A percentile compares a stretch with the other conserved stretches of the same genome.
These are phyloP conservation scores for Xylariaceae sp. DNA, from an alignment of 2,329 filamentous ascomycete genomes.

Conservation along the genomic window DNA sequence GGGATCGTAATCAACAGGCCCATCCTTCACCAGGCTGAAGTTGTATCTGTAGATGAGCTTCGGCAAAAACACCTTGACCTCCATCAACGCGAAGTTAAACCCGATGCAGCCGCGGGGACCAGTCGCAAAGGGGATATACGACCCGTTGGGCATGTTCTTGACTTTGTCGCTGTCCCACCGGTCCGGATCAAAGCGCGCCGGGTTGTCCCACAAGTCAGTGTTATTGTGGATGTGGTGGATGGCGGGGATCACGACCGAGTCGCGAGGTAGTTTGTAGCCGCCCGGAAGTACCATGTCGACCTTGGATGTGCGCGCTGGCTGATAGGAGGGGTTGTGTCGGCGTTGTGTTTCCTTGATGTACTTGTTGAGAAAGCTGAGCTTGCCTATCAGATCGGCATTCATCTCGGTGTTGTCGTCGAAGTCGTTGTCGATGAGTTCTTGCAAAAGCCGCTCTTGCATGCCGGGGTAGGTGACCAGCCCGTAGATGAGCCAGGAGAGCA, in stretches of 20 bases:
- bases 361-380: conserved; percentile 50
- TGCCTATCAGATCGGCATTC: conserved; percentile 44
- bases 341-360: conserved; percentile 60
- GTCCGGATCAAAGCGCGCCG: conserved; percentile 54
- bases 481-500: conserved; percentile 57
- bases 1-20: conserved; percentile 54
- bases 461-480: conserved; percentile 49
- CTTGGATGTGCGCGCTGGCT: conserved; percentile 55
- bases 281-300: conserved; percentile 55
- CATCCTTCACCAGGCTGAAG: conserved; percentile 47
- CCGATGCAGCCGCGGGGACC: conserved; percentile 58
- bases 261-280: conserved; percentile 52
- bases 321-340: conserved; percentile 57
- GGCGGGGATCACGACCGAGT: conserved; percentile 49
- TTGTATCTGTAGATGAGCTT: conserved; percentile 58
- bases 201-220: conserved; percentile 54
- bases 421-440: conserved; percentile 52
- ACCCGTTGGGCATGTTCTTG: conserved; percentile 44
- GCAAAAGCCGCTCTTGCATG: conserved; percentile 53
- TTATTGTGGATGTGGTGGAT: conserved; percentile 52
- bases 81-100: conserved; percentile 60
- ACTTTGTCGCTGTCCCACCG: conserved; percentile 54
- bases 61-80: conserved; percentile 56
- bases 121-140: conserved; percentile 56
- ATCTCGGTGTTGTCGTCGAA: conserved; percentile 41